Evolutionary conservation across 2,329 filamentous ascomycete species (phyloP).

Genomic region (Pseudogymnoascus sp.): DNA sequence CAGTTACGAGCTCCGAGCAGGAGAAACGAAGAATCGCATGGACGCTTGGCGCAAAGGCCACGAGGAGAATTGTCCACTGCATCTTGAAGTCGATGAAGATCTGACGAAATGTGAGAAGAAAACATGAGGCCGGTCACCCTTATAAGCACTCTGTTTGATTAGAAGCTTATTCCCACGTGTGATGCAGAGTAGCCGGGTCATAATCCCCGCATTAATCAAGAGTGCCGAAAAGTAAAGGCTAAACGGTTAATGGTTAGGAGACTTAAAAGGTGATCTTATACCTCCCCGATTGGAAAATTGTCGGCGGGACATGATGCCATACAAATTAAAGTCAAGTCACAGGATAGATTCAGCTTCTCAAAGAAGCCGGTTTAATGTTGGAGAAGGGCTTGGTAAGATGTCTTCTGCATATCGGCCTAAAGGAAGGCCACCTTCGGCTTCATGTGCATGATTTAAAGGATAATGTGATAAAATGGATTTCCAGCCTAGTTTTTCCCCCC

Average conservation of each 20-base stretch:
- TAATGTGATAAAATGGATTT: not conserved
- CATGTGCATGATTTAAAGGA: not conserved
- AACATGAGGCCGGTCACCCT: not conserved
- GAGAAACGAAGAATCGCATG: slow-evolving; percentile 14
- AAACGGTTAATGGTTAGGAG: not conserved
- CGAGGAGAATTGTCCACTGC: slow-evolving; percentile 10
- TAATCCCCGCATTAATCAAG: not conserved
- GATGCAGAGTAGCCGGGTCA: not conserved
- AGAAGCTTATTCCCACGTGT: not conserved
- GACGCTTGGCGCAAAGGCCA: slow-evolving; percentile 10
- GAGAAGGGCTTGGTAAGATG: not conserved
- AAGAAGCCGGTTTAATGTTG: not conserved
- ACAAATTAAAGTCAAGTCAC: not conserved
- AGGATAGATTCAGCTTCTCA: not conserved
- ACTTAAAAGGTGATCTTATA: not conserved
- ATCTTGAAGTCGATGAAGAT: slow-evolving; percentile 4
- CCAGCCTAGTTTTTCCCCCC: not conserved
- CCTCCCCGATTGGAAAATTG: not conserved
- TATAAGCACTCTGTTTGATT: not conserved
- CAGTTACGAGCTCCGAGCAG: slow-evolving; percentile 17
- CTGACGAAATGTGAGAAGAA: not conserved
- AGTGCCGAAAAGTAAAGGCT: not conserved
- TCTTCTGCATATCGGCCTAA: not conserved
- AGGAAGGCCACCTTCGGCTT: not conserved
- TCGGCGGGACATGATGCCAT: not conserved